Evolutionary conservation across 768 basidiomycete species (phyloP), one percentile per base, ranked within the genome.

Genomic region (Termitomyces sp.): DNA sequence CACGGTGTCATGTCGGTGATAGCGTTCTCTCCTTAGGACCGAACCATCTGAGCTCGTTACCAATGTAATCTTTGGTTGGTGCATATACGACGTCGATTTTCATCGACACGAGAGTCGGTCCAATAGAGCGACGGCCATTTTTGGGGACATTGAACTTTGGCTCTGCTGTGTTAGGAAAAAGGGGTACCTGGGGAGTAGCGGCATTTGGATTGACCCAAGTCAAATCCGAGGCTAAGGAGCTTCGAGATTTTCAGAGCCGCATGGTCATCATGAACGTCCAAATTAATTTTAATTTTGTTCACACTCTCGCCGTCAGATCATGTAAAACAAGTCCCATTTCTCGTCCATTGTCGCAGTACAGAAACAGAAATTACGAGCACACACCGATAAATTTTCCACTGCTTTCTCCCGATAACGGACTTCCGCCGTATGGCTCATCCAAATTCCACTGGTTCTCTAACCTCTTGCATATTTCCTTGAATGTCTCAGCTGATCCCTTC

Each of bases 401-500:
- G 20, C 20, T 20, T 22, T 44, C 53, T 53, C 33, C 53, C 42
- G 35, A 45, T 15, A 49, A 28, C 1, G 24, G 39, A 39, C 33
- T 63, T 48, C 13, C 46, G 15, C 51, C 39, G 20, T 32, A 40
- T 32, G 46, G 33, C 22, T 62, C 57, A 54, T 88, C 87, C 68
- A 91, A 69, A 53, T 84, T 84, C 95, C 94, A 97, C 22, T 85
- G 81, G 35, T 80, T 76, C 62, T 81, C 79, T 59, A 97, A 71
- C 45, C 85, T 80, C 62, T 79, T 84, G 70, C 84, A 91, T 33
- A 94, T 78, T 55, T 84, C 80, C 73, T 87, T 90, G 78, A 97
- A 93, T 33, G 84, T 88, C 24, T 92, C 91, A 46, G 86, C 78
- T 18, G 94, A 89, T 4, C 96, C 96, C 72, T 88, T 94, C 77